Conservation (phyloP, 495 filamentous ascomycete genomes). For the Chaetomium tenue region DNA sequence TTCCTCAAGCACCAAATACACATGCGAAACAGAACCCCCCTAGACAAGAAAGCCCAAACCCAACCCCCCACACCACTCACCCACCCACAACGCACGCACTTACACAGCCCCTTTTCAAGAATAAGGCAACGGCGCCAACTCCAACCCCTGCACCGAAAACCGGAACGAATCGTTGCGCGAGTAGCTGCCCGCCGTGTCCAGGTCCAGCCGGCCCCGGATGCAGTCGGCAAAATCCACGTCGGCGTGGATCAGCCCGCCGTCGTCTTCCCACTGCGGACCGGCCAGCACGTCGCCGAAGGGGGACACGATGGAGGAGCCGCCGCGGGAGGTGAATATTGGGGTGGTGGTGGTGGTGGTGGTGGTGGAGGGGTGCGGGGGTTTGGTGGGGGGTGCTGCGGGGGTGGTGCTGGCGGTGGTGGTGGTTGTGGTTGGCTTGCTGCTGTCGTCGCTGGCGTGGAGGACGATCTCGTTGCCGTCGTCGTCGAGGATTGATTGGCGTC, state of each 20-base stretch:
- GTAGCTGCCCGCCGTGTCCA: slow-evolving; percentile 76
- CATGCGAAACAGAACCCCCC: too few relatives aligned
- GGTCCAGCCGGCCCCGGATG: slow-evolving; percentile 54
- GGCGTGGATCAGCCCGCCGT: slow-evolving; percentile 49
- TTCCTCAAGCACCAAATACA: not conserved
- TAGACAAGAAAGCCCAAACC: not conserved
- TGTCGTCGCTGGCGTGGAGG: slow-evolving; percentile 19
- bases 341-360: slow-evolving; percentile 9
- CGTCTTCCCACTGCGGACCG: slow-evolving; percentile 81
- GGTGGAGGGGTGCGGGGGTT: not conserved
- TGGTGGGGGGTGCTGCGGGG: not conserved
- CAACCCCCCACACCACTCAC: not conserved
- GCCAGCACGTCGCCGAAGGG: slow-evolving; percentile 74
- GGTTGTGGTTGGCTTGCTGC: slow-evolving; percentile 15
- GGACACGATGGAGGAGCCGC: slow-evolving; percentile 78
- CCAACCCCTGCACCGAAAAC: slow-evolving; percentile 68
- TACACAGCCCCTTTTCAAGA: not conserved
- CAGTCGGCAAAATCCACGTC: slow-evolving; percentile 55
- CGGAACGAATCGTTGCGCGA: slow-evolving; percentile 79
- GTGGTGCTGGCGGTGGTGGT: not conserved
- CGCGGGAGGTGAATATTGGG: slow-evolving; percentile 55
- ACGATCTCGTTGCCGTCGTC: slow-evolving; percentile 51
- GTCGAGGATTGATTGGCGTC: slow-evolving; percentile 42
- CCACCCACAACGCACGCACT: too few relatives aligned
- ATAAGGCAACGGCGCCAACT: slow-evolving; percentile 71